Base-by-base conservation (phyloP, 179 eudicot genomes). In the Amaranthus tricolor region DNA sequence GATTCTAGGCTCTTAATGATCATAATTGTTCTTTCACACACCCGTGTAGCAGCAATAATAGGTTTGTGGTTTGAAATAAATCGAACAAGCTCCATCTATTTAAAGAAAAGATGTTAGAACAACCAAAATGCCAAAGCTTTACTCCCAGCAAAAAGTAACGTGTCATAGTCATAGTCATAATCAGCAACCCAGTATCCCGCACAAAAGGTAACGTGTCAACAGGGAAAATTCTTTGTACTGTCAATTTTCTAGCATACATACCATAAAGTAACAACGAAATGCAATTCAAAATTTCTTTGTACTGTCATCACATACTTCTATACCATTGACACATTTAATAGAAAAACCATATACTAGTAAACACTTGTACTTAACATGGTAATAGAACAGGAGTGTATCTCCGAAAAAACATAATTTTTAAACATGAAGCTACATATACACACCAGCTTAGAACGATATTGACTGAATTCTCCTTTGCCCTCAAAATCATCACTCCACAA, bases 401-500 rank as follows among this genome's bases (percentile, higher is more conserved):
- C 0, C 2, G 20, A 12, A n/a, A 51, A 49, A 13, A 68, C 10
- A 70, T 6, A 50, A 24, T 5, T 14, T 44, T 15, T 60, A 24
- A 59, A 16, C 20, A 44, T 14, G 40, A 62, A 76, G 79, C 60
- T 59, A 50, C 21, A 74, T 9, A 40, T 68, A 74, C 92, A 51
- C 88, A 95, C 99, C 92, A 96, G 90, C 84, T 87, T 89, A 56
- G 96, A 91, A 52, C 99, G 99, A 49, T 89, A 93, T 75, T 91
- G 94, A 79, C 99, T 77, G 70, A 96, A 96, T 81, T 93, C 97
- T 75, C 93, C 94, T 82, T 85, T 88, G 72, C 92, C 92, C 83
- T 96, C 98, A 82, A 93, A 85, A 81, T 88, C 96, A 82, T 96
- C 93, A 89, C 90, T 91, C 98, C 98, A 96, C 68, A 93, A 79